Conservation (phyloP, 75 land plant species). For the Azolla pinnata region DNA sequence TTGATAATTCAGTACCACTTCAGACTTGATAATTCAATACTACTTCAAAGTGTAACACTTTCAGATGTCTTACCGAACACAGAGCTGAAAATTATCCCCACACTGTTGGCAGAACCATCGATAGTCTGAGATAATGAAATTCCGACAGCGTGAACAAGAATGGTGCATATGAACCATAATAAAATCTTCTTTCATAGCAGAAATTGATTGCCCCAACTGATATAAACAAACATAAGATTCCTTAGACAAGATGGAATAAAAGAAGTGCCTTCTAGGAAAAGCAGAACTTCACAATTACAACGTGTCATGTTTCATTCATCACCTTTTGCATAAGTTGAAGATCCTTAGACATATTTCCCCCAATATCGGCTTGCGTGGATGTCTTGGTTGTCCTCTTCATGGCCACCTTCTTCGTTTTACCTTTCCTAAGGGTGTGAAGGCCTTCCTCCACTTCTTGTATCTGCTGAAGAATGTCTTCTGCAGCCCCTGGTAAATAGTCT, state of each 20-base stretch:
- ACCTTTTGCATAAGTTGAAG: slow-evolving; percentile 80
- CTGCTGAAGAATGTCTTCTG: slow-evolving; percentile 85
- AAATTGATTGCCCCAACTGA: slow-evolving; percentile 91
- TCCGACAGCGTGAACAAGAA: slow-evolving; percentile 75
- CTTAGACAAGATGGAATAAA: too few species aligned
- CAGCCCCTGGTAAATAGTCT: slow-evolving; percentile 59
- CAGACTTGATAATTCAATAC: too few species aligned
- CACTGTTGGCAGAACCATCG: slow-evolving; percentile 87
- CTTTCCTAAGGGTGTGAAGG: slow-evolving; percentile 52
- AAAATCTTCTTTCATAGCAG: slow-evolving; percentile 93
- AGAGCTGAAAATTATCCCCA: slow-evolving; percentile 68
- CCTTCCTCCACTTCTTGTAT: slow-evolving; percentile 74
- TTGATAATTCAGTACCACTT: too few species aligned
- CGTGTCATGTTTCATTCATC: not conserved
- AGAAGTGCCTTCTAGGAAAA: too few species aligned
- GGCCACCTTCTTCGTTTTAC: slow-evolving; percentile 48
- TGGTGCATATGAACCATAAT: slow-evolving; percentile 94
- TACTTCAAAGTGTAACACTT: too few species aligned
- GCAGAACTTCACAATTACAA: too few species aligned
- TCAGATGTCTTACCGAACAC: slow-evolving; percentile 53
- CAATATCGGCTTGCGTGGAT: slow-evolving; percentile 66
- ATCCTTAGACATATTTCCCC: slow-evolving; percentile 79
- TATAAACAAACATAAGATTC: too few species aligned
- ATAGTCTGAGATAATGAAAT: slow-evolving; percentile 62
- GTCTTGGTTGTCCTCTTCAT: slow-evolving; percentile 79